A percentile compares a stretch with the other conserved stretches of the same genome.
Evolutionary conservation across 306 rosid genomes (phyloP).

Genomic region (Vigna nakashimae): DNA sequence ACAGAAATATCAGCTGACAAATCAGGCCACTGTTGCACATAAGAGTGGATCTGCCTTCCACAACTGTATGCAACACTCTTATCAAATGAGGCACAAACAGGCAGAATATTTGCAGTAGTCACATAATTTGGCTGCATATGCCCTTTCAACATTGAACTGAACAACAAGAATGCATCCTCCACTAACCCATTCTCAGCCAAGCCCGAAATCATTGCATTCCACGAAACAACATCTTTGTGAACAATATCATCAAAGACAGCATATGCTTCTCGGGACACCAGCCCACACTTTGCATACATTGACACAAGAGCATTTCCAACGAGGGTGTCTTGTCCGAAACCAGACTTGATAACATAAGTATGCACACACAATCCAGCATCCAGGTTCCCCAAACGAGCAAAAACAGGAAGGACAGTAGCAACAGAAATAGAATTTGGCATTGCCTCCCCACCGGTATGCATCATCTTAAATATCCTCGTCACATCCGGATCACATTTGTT

Average conservation of each 20-base stretch:
- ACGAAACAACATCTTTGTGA: slow-evolving; percentile 79
- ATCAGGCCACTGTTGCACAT: slow-evolving; percentile 60
- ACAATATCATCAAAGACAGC: slow-evolving; percentile 64
- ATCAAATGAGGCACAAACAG: slow-evolving; percentile 67
- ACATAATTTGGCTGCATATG: slow-evolving; percentile 66
- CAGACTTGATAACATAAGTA: slow-evolving; percentile 70
- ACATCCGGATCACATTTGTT: slow-evolving; percentile 55
- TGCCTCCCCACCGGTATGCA: slow-evolving; percentile 63
- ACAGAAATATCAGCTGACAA: slow-evolving; percentile 66
- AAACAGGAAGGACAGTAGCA: slow-evolving; percentile 77
- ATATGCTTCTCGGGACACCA: slow-evolving; percentile 59
- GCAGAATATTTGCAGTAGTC: slow-evolving; percentile 74
- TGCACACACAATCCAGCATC: slow-evolving; percentile 68
- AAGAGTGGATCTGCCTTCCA: slow-evolving; percentile 83
- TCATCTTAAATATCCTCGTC: slow-evolving; percentile 59
- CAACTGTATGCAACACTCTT: slow-evolving; percentile 49
- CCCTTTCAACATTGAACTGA: slow-evolving; percentile 69
- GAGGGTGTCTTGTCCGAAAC: slow-evolving; percentile 67
- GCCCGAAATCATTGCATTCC: slow-evolving; percentile 92
- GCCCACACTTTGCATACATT: slow-evolving; percentile 82
- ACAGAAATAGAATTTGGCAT: slow-evolving; percentile 73
- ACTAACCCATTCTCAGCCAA: slow-evolving; percentile 66
- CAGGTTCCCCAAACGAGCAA: slow-evolving; percentile 62
- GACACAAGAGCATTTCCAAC: slow-evolving; percentile 80
- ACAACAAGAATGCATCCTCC: slow-evolving; percentile 61